Evolutionary conservation across 169 alveolate genomes (phyloP).

Genomic region (Condylostoma magnum): DNA sequence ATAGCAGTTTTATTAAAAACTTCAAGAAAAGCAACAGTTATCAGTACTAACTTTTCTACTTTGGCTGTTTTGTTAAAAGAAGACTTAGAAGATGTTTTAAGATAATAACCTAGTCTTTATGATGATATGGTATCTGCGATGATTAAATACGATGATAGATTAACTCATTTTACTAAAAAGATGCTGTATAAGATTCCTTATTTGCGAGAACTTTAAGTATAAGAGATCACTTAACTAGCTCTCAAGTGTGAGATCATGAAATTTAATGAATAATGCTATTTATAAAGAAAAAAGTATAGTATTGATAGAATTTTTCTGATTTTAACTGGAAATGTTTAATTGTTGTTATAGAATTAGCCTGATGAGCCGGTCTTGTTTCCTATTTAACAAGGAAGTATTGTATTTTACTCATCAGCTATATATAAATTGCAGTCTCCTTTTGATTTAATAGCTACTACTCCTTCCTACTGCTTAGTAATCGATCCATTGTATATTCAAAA

Average conservation of each 20-base stretch:
- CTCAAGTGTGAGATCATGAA: neutral
- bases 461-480: no score
- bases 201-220: neutral
- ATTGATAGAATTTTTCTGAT: neutral
- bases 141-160: slow-evolving; percentile 1
- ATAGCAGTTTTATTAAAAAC: slow-evolving; percentile 91
- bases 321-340: slow-evolving; percentile 11
- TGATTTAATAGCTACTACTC: no score
- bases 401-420: no score
- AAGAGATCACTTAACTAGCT: neutral
- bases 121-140: neutral
- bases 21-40: slow-evolving; percentile 95
- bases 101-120: neutral
- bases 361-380: no score
- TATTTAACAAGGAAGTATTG: no score
- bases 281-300: neutral
- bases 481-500: no score
- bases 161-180: neutral
- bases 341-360: no score
- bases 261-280: neutral
- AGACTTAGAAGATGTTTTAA: neutral
- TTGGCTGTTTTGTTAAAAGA: neutral
- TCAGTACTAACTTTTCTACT: slow-evolving; percentile 59
- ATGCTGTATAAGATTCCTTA: slow-evolving; percentile 1
- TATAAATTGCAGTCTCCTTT: no score